Conservation (phyloP, 257 asterid species). For the Nicotiana tomentosiformis region DNA sequence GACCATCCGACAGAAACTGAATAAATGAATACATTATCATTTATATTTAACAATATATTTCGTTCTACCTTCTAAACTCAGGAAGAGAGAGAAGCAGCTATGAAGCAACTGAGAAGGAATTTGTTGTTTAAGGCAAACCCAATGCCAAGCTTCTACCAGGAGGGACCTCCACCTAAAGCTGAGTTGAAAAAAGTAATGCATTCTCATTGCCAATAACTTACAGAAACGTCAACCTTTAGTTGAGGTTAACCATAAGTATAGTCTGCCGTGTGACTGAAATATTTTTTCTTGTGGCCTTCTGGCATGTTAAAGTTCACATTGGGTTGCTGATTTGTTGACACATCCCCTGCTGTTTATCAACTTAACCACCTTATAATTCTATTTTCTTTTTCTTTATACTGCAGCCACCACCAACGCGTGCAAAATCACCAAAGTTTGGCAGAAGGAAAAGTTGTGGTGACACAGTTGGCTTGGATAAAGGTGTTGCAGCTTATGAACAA, state of each 20-base stretch:
- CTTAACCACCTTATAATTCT: background rate
- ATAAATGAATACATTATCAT: background rate
- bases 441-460: slow-evolving; percentile 51
- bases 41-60: background rate
- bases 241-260: background rate
- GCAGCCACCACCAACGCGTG: slow-evolving; percentile 74
- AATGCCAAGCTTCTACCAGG: slow-evolving; percentile 90
- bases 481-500: slow-evolving; percentile 13
- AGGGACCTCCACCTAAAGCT: slow-evolving; percentile 70
- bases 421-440: slow-evolving; percentile 78
- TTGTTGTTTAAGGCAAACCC: slow-evolving; percentile 78
- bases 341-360: background rate
- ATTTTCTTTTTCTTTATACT: background rate
- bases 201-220: background rate
- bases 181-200: slow-evolving; percentile 74
- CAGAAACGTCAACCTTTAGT: background rate
- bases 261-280: background rate
- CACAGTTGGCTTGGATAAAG: slow-evolving; percentile 27
- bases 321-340: background rate
- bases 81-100: slow-evolving; percentile 76
- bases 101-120: slow-evolving; percentile 70
- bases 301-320: background rate
- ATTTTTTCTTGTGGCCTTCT: background rate
- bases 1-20: background rate
- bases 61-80: slow-evolving; percentile 21